A percentile compares a stretch with the other conserved stretches of the same genome.
These are phyloP conservation scores for Coniochaeta prunicola DNA, from an alignment of 2,329 filamentous ascomycete genomes.

Conservation along the genomic window DNA sequence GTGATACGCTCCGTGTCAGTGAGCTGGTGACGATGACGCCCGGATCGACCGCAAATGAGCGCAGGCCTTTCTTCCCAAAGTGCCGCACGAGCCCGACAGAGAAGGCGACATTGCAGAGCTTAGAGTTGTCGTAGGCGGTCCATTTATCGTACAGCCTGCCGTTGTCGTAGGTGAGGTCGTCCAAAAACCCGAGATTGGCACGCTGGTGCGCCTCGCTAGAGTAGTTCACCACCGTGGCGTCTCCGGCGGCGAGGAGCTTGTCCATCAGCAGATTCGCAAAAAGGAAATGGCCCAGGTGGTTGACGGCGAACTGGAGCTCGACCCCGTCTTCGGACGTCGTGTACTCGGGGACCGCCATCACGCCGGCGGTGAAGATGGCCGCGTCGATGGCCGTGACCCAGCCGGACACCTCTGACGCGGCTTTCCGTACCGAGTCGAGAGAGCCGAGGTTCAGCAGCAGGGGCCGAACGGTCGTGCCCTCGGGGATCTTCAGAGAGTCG, in stretches of 20 bases:
- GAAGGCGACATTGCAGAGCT: background rate
- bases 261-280: constrained; percentile 19
- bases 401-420: background rate
- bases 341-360: constrained; percentile 8
- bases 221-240: constrained; percentile 26
- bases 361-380: constrained; percentile 7
- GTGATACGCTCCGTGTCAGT: background rate
- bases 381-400: background rate
- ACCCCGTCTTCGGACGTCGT: constrained; percentile 3
- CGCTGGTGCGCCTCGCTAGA: constrained; percentile 25
- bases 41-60: background rate
- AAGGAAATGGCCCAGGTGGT: constrained; percentile 21
- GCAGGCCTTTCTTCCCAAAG: background rate
- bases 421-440: background rate
- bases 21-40: background rate
- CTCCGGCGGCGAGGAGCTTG: constrained; percentile 11
- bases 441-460: constrained; percentile 1
- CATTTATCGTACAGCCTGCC: background rate
- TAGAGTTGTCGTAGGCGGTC: background rate
- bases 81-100: background rate
- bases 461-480: background rate
- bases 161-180: background rate
- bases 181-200: background rate
- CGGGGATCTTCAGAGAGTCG: background rate
- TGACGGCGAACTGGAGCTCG: constrained; percentile 17